Evolutionary conservation across 2,329 filamentous ascomycete genomes (phyloP), one percentile per base, ranked within the genome.

Genomic region (Colletotrichum sansevieriae): DNA sequence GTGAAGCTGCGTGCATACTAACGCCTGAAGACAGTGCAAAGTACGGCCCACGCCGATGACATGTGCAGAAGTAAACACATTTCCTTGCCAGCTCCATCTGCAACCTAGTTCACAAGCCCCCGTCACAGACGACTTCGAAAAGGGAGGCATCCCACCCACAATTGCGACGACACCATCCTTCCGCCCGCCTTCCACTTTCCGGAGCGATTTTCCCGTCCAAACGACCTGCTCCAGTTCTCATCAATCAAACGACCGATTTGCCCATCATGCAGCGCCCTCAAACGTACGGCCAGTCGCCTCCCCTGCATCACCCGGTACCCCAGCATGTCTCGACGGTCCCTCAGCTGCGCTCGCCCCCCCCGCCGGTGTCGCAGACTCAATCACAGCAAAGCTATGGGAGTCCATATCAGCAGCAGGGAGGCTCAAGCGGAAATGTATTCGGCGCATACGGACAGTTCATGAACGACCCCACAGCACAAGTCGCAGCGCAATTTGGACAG

Each of bases 241-340:
- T 22, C 54, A 25, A 33, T 37, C 6, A 29, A 35, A 25, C 18
- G 18, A 43, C 59, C 60, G 51, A 69, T 54, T 47, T 55, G 51
- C 47, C 25, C 79, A 87, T 78, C 70, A 98, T 98, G 95, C 95
- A 98, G 83, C 92, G 94, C 79, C 87, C 91, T 78, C 86, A 89
- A 65, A 86, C 89, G 63, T 97, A 96, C 83, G 89, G 90, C 80
- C 92, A 95, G 77, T 97, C 94, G 78, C 95, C 95, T 78, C 95
- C 95, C 73, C 90, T 98, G 75, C 96, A 98, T 82, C 96, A 98
- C 79, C 96, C 96, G 67, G 94, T 98, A 68, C 96, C 96, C 71
- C 96, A 99, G 82, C 96, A 99, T 86, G 95, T 98, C 76, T 98
- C 96, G 77, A 97, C 95, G 67, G 96, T 99, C 57, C 96, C 96